phyloP scores from a whole-genome alignment of 768 basidiomycete species.

The Aureoboletus auriporus region DNA sequence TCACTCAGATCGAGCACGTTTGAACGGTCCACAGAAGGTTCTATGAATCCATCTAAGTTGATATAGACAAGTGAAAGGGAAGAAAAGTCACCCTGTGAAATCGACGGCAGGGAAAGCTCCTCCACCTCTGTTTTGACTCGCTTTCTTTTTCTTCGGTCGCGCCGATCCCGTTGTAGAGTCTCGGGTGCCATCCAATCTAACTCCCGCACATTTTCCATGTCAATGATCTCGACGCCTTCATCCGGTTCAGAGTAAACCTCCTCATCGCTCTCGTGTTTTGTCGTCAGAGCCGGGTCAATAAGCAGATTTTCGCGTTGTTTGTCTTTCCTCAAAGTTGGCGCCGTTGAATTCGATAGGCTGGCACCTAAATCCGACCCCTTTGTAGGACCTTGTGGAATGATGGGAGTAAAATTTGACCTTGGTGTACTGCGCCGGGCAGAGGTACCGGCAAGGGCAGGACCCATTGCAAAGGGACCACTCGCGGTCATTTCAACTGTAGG shows the following conservation, averaged over 20 bases:
- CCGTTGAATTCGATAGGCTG: constrained; percentile 46
- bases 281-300: constrained; percentile 20
- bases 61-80: neutral
- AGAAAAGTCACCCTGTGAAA: constrained; percentile 29
- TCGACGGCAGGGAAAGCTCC: constrained; percentile 26
- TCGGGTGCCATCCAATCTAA: constrained; percentile 93
- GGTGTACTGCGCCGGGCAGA: constrained; percentile 46
- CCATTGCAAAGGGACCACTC: constrained; percentile 86
- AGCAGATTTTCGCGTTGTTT: constrained; percentile 28
- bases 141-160: constrained; percentile 34
- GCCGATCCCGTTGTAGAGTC: constrained; percentile 51
- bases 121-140: constrained; percentile 43
- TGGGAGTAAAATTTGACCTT: constrained; percentile 54
- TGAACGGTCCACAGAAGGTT: constrained; percentile 37
- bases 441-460: constrained; percentile 65
- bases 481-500: constrained; percentile 72
- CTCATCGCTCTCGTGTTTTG: constrained; percentile 44
- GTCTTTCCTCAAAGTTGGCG: constrained; percentile 49
- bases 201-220: constrained; percentile 70
- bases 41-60: constrained; percentile 5
- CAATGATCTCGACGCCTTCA: constrained; percentile 82
- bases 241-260: constrained; percentile 85
- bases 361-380: constrained; percentile 41
- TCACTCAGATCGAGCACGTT: constrained; percentile 70
- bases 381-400: constrained; percentile 37